Percentiles rank a stretch among this genome's conserved stretches.
These are phyloP conservation scores for Leonotis leonurus DNA, from an alignment of 257 asterid genomes.

Conservation along the genomic window DNA sequence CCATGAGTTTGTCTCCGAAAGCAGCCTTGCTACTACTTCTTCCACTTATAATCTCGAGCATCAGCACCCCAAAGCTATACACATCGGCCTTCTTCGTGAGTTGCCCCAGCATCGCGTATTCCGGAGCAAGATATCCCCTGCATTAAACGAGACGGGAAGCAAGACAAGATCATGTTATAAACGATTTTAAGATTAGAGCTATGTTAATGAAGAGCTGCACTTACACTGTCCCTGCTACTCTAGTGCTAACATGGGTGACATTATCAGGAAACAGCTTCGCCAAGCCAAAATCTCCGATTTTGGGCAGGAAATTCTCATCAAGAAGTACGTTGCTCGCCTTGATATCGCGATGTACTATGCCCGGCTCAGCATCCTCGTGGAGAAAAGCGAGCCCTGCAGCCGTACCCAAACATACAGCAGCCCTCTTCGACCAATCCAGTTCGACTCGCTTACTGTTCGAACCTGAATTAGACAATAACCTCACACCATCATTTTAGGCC, in stretches of 20 bases:
- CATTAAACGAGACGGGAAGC: background rate
- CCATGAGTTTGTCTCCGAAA: constrained; percentile 51
- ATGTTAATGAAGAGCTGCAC: constrained; percentile 16
- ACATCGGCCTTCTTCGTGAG: constrained; percentile 79
- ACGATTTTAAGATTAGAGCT: background rate
- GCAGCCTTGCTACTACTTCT: constrained; percentile 59
- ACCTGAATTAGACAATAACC: constrained; percentile 30
- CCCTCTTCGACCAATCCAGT: constrained; percentile 69
- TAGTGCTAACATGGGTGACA: constrained; percentile 79
- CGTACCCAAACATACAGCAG: constrained; percentile 59
- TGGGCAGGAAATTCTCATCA: constrained; percentile 52
- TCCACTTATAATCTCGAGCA: constrained; percentile 75
- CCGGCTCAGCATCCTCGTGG: constrained; percentile 68
- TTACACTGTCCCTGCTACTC: constrained; percentile 93
- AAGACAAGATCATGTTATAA: background rate
- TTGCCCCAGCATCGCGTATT: constrained; percentile 62
- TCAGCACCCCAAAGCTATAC: constrained; percentile 72
- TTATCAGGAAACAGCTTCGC: constrained; percentile 88
- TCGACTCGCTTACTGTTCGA: constrained; percentile 31
- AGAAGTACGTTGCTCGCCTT: constrained; percentile 89
- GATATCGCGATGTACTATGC: constrained; percentile 81
- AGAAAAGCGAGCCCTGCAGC: constrained; percentile 82
- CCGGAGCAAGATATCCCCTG: constrained; percentile 88
- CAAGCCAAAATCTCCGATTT: constrained; percentile 79
- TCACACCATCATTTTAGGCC: background rate